Conservation (phyloP, 2,329 filamentous ascomycete genomes). For the Colletotrichum lupini region DNA sequence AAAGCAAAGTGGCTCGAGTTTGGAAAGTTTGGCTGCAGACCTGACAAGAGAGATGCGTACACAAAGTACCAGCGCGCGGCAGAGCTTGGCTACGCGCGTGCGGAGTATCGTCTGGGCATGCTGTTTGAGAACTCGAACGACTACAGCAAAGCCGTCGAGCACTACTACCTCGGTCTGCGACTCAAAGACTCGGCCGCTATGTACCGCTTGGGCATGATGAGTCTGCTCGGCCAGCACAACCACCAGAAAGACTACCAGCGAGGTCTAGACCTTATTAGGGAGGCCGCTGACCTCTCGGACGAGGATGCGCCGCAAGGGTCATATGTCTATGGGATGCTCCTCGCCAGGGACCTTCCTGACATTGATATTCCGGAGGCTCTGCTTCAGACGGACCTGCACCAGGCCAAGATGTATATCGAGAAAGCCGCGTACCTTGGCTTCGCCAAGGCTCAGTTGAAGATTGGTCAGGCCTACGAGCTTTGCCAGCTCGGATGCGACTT, state of each 20-base stretch:
- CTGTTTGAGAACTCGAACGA: conserved; percentile 97
- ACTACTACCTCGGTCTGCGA: conserved; percentile 86
- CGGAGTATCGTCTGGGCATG: conserved; percentile 98
- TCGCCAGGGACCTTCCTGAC: conserved; percentile 90
- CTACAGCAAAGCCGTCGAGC: conserved; percentile 87
- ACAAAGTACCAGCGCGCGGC: conserved; percentile 86
- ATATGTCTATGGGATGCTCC: conserved; percentile 95
- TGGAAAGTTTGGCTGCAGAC: conserved; percentile 89
- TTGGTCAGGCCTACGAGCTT: conserved; percentile 95
- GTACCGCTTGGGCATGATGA: conserved; percentile 96
- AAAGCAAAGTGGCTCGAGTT: conserved; percentile 98
- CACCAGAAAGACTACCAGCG: conserved; percentile 82
- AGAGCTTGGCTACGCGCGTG: conserved; percentile 85
- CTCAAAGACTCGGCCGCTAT: conserved; percentile 87
- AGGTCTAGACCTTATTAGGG: conserved; percentile 84
- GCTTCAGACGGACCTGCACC: conserved; percentile 77
- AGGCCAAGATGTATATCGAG: conserved; percentile 89
- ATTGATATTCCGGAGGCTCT: conserved; percentile 79
- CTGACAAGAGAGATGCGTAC: conserved; percentile 96
- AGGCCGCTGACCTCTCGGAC: conserved; percentile 87
- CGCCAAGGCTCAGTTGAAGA: conserved; percentile 95
- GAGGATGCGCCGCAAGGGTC: conserved; percentile 97
- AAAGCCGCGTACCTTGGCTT: conserved; percentile 97
- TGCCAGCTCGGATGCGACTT: conserved; percentile 96
- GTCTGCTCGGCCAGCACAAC: conserved; percentile 90